Base-by-base conservation (phyloP, 768 basidiomycete species). In the Tubosaeta sp. region DNA sequence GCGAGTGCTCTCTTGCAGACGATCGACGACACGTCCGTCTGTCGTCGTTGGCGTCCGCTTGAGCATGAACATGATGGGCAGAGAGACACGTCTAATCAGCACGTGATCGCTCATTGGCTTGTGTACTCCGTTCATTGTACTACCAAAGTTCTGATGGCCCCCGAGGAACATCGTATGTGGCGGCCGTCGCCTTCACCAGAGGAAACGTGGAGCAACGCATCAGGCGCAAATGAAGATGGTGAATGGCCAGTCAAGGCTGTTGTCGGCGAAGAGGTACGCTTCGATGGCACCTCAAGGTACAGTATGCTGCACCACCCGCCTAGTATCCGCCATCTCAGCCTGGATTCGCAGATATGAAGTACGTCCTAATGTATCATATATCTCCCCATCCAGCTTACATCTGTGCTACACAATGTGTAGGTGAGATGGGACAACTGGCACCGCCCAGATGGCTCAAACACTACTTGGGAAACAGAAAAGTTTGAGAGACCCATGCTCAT, bases 1-100 rank as follows among this genome's bases (percentile, higher is more conserved):
- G 43, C 87, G 82, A 14, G 70, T 74, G 59, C 85, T 89, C 64
- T 89, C 89, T 46, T 82, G 80, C 0, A 87, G 77, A 57, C 83
- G 75, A 59, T 87, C 83, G 6, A 88, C 73, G 11, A 74, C 69
- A 58, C 80, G 81, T 25, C 89, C 88, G 51, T 90, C 87, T 18
- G 72, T 69, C 1, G 84, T 87, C 0, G 83, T 84, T 22, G 89
- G 89, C 10, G 72, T 67, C 13, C 87, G 81, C 51, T 78, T 80
- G 29, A 91, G 74, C 89, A 91, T 90, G 49, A 60, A 57, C 44
- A 56, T n/a, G 36, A 12, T n/a, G 36, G 14, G 19, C 16, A 16
- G 10, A 22, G 24, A 48, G 46, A 54, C 52, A 49, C 63, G 60
- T 16, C 14, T 27, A 48, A 25, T 53, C 48, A 47, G 32, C 65